A percentile compares a stretch with the other conserved stretches of the same genome.
These are phyloP conservation scores for Termitomyces sp. DNA, from an alignment of 768 basidiomycete genomes.

Conservation along the genomic window DNA sequence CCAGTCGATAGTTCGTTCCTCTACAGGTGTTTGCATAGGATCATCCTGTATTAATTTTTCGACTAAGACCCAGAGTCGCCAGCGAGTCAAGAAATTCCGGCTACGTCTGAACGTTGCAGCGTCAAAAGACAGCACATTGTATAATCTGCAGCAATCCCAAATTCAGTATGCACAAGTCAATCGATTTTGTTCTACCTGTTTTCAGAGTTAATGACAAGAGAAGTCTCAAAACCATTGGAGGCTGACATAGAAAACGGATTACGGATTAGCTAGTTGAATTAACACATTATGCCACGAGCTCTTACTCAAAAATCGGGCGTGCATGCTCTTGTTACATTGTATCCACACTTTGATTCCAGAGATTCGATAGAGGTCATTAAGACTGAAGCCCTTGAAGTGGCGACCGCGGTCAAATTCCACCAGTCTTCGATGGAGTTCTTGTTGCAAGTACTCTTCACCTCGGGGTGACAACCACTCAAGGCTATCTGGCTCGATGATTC, in stretches of 20 bases:
- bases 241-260: conserved; percentile 4
- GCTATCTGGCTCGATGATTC: conserved; percentile 39
- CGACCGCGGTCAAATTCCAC: conserved; percentile 11
- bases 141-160: conserved; percentile 24
- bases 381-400: conserved; percentile 22
- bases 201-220: conserved; percentile 19
- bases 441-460: conserved; percentile 35
- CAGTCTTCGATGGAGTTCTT: conserved; percentile 39
- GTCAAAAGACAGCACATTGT: conserved; percentile 42
- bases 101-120: conserved; percentile 34
- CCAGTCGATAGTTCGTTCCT: conserved; percentile 44
- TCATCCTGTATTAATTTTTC: conserved; percentile 35
- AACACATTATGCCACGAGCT: neutral
- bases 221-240: conserved; percentile 10
- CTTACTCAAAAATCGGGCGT: conserved; percentile 37
- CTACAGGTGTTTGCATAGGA: conserved; percentile 21
- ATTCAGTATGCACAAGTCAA: neutral
- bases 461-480: conserved; percentile 45
- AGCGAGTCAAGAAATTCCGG: conserved; percentile 46
- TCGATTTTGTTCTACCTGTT: neutral
- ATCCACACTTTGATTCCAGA: conserved; percentile 36
- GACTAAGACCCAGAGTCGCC: conserved; percentile 43
- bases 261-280: neutral
- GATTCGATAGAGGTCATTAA: conserved; percentile 18
- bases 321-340: conserved; percentile 32